Evolutionary conservation across 805 yeast genomes (phyloP).

Genomic region (Ogataea corticis): DNA sequence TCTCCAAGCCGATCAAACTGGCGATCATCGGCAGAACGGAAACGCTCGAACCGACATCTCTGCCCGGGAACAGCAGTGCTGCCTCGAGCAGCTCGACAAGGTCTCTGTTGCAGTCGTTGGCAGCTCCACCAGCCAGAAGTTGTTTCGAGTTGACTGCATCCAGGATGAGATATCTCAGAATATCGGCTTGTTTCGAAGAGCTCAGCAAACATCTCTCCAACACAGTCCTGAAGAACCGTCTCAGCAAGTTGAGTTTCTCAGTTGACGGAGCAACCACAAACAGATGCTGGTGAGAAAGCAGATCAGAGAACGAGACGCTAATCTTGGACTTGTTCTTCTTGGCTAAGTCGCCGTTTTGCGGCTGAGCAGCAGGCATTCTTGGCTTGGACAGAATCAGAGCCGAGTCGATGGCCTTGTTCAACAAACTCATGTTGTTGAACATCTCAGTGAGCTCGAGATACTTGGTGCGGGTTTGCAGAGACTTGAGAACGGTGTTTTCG

Average conservation of each 20-base stretch:
- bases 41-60: slow-evolving; percentile 44
- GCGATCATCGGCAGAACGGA: slow-evolving; percentile 74
- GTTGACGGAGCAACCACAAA: slow-evolving; percentile 46
- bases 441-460: slow-evolving; percentile 26
- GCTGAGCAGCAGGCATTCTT: slow-evolving; percentile 27
- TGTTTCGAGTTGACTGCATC: slow-evolving; percentile 36
- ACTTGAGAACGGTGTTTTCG: slow-evolving; percentile 32
- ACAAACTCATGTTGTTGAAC: slow-evolving; percentile 48
- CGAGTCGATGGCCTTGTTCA: slow-evolving; percentile 60
- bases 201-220: slow-evolving; percentile 54
- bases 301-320: slow-evolving; percentile 62
- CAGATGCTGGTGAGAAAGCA: slow-evolving; percentile 62
- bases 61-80: slow-evolving; percentile 69
- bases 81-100: slow-evolving; percentile 53
- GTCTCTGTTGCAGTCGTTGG: slow-evolving; percentile 25
- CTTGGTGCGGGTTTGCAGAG: slow-evolving; percentile 30
- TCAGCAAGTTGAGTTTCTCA: slow-evolving; percentile 36
- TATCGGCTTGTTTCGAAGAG: slow-evolving; percentile 59
- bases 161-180: slow-evolving; percentile 47
- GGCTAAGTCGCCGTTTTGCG: slow-evolving; percentile 7
- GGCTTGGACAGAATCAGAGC: slow-evolving; percentile 48
- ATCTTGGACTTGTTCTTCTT: slow-evolving; percentile 37
- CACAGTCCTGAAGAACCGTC: slow-evolving; percentile 49
- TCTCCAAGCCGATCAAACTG: slow-evolving; percentile 46
- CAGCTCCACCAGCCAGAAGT: slow-evolving; percentile 30